Conservation (phyloP, 345 rosid species). For the Salix koriyanagi region DNA sequence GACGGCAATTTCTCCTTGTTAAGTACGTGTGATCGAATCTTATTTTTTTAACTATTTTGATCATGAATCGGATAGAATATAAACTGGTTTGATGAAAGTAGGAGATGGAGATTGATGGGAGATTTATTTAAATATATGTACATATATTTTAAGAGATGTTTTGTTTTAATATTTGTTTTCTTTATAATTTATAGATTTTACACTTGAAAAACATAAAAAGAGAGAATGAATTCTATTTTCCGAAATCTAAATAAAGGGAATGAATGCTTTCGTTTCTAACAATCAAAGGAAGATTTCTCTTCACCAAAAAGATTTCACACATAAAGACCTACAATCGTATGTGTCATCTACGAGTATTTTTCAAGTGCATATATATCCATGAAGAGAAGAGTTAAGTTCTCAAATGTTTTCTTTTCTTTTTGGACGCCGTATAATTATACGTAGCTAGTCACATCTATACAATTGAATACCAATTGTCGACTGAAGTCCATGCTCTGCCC, state of each 20-base stretch:
- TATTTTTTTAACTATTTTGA: too few relatives aligned
- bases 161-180: too few relatives aligned
- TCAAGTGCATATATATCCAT: background rate
- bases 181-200: too few relatives aligned
- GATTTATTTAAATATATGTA: too few relatives aligned
- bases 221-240: slow-evolving; percentile 14
- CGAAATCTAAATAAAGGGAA: slow-evolving; percentile 40
- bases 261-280: slow-evolving; percentile 80
- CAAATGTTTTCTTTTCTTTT: background rate
- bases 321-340: background rate
- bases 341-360: too few relatives aligned
- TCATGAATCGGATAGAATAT: too few relatives aligned
- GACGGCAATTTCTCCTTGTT: too few relatives aligned
- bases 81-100: too few relatives aligned
- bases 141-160: too few relatives aligned
- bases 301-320: background rate
- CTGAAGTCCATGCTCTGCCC: background rate
- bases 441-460: background rate
- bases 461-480: background rate
- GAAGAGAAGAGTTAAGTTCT: background rate
- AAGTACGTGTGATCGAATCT: too few relatives aligned
- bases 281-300: slow-evolving; percentile 52
- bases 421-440: background rate
- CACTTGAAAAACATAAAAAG: background rate
- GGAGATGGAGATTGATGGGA: too few relatives aligned